Evolutionary conservation across 83 land plant genomes (phyloP).

Genomic region (Isoetes engelmannii): DNA sequence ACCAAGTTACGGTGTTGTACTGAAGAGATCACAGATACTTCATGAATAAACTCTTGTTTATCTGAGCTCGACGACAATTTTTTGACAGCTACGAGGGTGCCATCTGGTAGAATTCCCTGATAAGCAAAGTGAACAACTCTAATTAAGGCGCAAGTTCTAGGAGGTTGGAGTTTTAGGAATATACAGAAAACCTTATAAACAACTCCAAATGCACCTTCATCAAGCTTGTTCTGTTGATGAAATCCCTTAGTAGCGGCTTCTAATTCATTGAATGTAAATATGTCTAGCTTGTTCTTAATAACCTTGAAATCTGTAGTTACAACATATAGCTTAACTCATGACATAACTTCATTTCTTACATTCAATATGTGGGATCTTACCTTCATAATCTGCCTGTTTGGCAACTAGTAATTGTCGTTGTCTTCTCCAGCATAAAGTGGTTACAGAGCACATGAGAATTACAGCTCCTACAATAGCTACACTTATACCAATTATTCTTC

Average conservation of each 20-base stretch:
- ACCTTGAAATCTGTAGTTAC: conserved; percentile 2
- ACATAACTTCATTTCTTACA: no score
- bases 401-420: background rate
- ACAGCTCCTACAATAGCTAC: no score
- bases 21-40: conserved; percentile 14
- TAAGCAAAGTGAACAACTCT: background rate
- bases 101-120: conserved; percentile 14
- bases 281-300: conserved; percentile 11
- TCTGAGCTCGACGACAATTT: background rate
- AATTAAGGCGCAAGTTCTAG: background rate
- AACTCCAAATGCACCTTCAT: conserved; percentile 16
- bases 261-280: conserved; percentile 10
- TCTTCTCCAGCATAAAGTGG: background rate
- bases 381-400: background rate
- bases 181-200: conserved; percentile 19
- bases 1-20: conserved; percentile 18
- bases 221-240: conserved; percentile 8
- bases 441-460: background rate
- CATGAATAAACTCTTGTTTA: conserved; percentile 15
- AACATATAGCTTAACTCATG: background rate
- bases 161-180: background rate
- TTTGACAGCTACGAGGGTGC: conserved; percentile 7
- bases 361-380: no score
- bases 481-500: no score
- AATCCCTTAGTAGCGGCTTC: conserved; percentile 12